phyloP scores from a whole-genome alignment of 257 asterid species.

The Nicotiana noctiflora region DNA sequence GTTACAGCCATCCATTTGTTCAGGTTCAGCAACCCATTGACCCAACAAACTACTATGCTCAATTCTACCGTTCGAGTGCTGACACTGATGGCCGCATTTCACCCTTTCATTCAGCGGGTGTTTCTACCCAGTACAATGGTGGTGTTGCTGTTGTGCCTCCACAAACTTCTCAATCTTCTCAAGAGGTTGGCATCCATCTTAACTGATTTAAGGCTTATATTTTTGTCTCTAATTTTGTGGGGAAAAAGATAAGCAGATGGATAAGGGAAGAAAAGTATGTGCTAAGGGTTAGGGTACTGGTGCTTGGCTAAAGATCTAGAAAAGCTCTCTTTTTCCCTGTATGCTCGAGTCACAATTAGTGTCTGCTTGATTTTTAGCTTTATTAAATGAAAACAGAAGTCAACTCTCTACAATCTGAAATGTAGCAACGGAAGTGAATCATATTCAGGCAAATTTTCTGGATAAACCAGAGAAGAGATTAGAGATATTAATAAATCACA shows the following conservation, averaged over 20 bases:
- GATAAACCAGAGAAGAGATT: background rate
- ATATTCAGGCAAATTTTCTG: background rate
- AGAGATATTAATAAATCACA: background rate
- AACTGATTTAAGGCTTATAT: background rate
- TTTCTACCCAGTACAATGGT: constrained; percentile 58
- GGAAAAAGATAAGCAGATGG: background rate
- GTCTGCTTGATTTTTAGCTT: background rate
- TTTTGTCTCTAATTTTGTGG: background rate
- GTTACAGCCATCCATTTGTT: background rate
- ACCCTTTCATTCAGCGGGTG: constrained; percentile 60
- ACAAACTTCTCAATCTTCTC: constrained; percentile 67
- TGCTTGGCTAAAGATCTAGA: background rate
- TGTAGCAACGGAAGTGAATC: background rate
- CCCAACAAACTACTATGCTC: constrained; percentile 74
- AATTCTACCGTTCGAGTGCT: constrained; percentile 52
- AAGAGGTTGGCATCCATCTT: constrained; percentile 53
- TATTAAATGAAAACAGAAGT: background rate
- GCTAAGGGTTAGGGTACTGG: background rate
- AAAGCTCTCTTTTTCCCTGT: background rate
- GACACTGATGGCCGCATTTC: constrained; percentile 75
- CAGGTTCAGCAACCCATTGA: constrained; percentile 77
- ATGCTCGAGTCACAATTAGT: background rate
- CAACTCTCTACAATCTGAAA: background rate
- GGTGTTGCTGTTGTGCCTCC: constrained; percentile 52
- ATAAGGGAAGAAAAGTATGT: background rate